Base-by-base conservation (phyloP, 2,329 filamentous ascomycete species). In the Hortaea werneckii region DNA sequence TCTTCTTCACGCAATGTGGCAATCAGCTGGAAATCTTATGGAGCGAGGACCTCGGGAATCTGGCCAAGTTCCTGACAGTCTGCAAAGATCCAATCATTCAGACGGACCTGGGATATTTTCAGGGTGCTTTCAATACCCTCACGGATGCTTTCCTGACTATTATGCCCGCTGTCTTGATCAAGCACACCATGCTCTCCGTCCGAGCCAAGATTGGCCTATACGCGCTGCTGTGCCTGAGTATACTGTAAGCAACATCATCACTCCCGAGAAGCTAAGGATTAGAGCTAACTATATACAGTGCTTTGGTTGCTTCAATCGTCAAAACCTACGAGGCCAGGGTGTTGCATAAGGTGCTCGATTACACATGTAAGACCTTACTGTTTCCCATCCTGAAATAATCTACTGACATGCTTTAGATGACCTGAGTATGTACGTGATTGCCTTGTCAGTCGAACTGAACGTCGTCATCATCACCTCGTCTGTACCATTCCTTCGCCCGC, bases 401-500 rank as follows among this genome's bases (percentile, higher is more conserved):
- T 6, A 43, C 28, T 35, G 41, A 41, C 12, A 6, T 6, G 5
- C 5, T 28, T 6, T 26, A 46, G 40, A 56, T 34, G 55, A 57
- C 37, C 53, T 63, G 4, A 45, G 49, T 27, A 42, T 49, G 4
- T 62, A 56, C 40, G 50, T 59, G 1, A 53, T 59, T 34, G 58
- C 57, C 52, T 48, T 61, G 8, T 53, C 53, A 4, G 48, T 63
- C 42, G 60, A 63, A 43, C 51, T 61, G 32, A 61, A 61, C 46
- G 71, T 60, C 26, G 59, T 63, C 41, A 60, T 63, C 34, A 58
- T 61, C 30, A 52, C 55, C 26, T 53, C 59, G 7, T 58, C 59
- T 1, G 51, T 61, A 5, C 59, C 60, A 2, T 46, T 61, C 4
- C 44, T 63, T 1, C 54, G 60, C 10, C 55, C 57, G 2, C 45